Evolutionary conservation across 73 alveolate genomes (phyloP), one percentile per base, ranked within the genome.

Genomic region (Loxodes magnus): DNA sequence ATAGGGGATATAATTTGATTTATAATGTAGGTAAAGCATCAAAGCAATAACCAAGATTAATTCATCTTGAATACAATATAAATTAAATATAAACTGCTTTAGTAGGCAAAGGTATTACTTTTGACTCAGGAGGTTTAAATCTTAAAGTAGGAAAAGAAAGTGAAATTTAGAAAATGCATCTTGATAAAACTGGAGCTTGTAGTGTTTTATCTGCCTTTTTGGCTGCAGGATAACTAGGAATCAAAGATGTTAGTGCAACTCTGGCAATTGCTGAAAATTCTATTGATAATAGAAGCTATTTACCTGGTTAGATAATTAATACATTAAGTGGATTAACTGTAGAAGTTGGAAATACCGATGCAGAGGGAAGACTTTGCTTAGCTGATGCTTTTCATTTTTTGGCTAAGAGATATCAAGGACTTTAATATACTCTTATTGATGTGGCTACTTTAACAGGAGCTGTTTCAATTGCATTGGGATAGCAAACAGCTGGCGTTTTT

Each of bases 71-170:
- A 16, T 85, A 85, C 57, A 28, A 37, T 22, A 93, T 93, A 21
- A 71, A 75, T 37, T 73, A 74, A 17, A 68, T 68, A 30, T 64
- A 67, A 39, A 50, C 67, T 50, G 95, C 96, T 28, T 43, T 92
- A 21, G 94, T 92, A 7, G 98, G 98, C 42, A 92, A 92, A 43
- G 98, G 98, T 0, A 56, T 84, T 6, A 80, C 94, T 2, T 84
- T 71, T 55, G 96, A 84, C 33, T 64, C 93, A 4, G 98, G 97
- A 5, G 97, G 97, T 7, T 79, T 82, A 37, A 82, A 87, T 50
- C 65, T 87, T n/a, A 87, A 87, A 44, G 29, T 41, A 19, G 35
- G 87, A 0, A n/a, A n/a, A n/a, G 43, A n/a, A 28, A 86, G 80
- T 60, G 97, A n/a, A n/a, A n/a, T n/a, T n/a, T n/a, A 86, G 39